These are phyloP conservation scores for Neurospora sp. DNA, from an alignment of 495 filamentous ascomycete species.

Conservation along the genomic window DNA sequence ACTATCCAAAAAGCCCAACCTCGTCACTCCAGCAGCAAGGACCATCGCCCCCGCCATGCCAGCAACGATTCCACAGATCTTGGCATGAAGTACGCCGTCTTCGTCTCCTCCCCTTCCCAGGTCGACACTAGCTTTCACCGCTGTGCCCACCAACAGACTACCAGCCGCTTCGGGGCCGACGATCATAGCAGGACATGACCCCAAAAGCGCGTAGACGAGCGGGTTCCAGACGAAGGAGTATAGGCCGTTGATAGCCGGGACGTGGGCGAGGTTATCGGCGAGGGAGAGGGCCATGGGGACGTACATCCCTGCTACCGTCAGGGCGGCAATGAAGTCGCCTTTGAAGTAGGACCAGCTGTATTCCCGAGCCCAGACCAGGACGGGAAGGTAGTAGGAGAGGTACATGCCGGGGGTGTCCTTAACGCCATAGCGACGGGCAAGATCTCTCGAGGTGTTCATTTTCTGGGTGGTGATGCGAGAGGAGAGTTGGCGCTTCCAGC, in stretches of 20 bases:
- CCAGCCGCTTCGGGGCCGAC: slow-evolving; percentile 93
- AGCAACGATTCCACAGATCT: slow-evolving; percentile 82
- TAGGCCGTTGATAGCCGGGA: slow-evolving; percentile 89
- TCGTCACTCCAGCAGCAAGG: slow-evolving; percentile 66
- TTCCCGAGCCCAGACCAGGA: slow-evolving; percentile 76
- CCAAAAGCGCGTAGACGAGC: slow-evolving; percentile 77
- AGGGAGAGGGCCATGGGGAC: slow-evolving; percentile 94
- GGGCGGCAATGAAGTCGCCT: slow-evolving; percentile 75
- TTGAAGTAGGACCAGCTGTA: slow-evolving; percentile 73
- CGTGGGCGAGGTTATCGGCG: slow-evolving; percentile 87
- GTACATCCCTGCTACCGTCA: slow-evolving; percentile 95
- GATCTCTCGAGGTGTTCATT: slow-evolving; percentile 50
- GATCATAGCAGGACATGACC: slow-evolving; percentile 86
- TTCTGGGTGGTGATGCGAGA: slow-evolving; percentile 41
- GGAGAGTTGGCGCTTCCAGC: slow-evolving; percentile 28
- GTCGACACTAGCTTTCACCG: slow-evolving; percentile 69
- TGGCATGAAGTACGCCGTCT: slow-evolving; percentile 58
- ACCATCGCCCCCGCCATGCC: slow-evolving; percentile 81
- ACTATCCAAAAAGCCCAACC: slow-evolving; percentile 91
- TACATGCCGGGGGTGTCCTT: slow-evolving; percentile 57
- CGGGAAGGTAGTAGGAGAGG: slow-evolving; percentile 85
- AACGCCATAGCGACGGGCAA: slow-evolving; percentile 53
- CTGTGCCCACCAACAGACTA: slow-evolving; percentile 77
- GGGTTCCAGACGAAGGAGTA: slow-evolving; percentile 93
- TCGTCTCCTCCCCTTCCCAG: slow-evolving; percentile 59